Evolutionary conservation across 495 filamentous ascomycete species (phyloP), one percentile per base, ranked within the genome.

Genomic region (Jackrogersella multiformis): DNA sequence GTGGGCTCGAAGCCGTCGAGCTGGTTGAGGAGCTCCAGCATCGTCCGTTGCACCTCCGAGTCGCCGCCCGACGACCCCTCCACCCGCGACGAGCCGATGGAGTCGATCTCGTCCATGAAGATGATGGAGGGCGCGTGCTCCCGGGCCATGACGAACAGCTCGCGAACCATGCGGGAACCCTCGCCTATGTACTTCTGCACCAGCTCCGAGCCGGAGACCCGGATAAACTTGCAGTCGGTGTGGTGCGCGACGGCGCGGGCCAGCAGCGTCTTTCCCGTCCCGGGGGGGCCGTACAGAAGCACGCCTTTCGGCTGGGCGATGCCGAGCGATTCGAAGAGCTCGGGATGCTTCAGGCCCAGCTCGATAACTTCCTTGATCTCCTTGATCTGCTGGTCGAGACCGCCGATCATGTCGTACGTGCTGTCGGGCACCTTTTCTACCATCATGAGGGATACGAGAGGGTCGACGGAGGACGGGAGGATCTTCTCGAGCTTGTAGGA

Each of bases 321-420:
- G 64, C 95, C 95, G 61, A 99, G 89, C 23, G 93, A 97, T 82
- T 99, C 95, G 80, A 99, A 99, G 49, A 99, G 86, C 79, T 99
- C 95, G 2, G 95, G 95, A 76, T 99, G 95, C 82, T 98, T 97
- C 59, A 99, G 86, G 56, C 95, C 95, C 30, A 99, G 90, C 81
- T 99, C 95, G 77, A 99, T 98, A 56, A 99, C 95, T 77, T 99
- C 95, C 81, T 99, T 99, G 83, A 99, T 99, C 79, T 99, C 96
- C 83, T 99, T 98, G 82, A 99, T 98, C 74, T 99, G 95, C 75
- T 99, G 96, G 71, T 98, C 96, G 45, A 99, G 84, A 63, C 95
- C 95, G 77, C 95, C 95, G 72, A 99, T 99, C 95, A 99, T 99
- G 81, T 99, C 95, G 83, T 99, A 99, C 74, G 95, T 99, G 81